Conservation (phyloP, 345 rosid species). For the Kandelia obovata region DNA sequence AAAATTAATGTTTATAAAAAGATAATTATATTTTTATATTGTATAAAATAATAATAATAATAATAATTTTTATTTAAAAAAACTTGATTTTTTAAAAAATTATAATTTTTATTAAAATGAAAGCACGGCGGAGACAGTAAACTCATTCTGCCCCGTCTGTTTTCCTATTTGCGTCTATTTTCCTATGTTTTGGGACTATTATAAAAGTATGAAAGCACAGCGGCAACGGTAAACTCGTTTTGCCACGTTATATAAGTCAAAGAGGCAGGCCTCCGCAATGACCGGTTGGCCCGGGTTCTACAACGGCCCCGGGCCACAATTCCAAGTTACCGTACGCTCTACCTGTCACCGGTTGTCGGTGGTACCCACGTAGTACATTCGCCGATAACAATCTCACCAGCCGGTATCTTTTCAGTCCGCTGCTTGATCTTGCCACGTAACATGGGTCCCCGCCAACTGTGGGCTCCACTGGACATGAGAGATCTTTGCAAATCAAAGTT, state of each 20-base stretch:
- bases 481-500: background rate
- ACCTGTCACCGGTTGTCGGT: conserved; percentile 14
- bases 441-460: background rate
- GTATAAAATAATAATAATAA: no score
- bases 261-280: conserved; percentile 51
- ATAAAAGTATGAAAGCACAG: no score
- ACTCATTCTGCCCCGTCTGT: no score
- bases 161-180: no score
- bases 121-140: no score
- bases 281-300: conserved; percentile 55
- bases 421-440: conserved; percentile 16
- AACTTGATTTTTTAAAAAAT: no score
- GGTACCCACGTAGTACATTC: background rate
- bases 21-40: no score
- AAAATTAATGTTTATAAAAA: no score
- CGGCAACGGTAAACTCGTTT: background rate
- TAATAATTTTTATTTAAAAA: no score
- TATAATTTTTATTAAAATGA: no score
- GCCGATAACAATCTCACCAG: background rate
- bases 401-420: no score
- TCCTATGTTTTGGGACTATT: no score
- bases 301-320: conserved; percentile 45
- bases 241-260: conserved; percentile 11
- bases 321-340: conserved; percentile 28
- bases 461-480: background rate